phyloP scores from a whole-genome alignment of 2,329 filamentous ascomycete genomes.

The Diaporthe velutina region DNA sequence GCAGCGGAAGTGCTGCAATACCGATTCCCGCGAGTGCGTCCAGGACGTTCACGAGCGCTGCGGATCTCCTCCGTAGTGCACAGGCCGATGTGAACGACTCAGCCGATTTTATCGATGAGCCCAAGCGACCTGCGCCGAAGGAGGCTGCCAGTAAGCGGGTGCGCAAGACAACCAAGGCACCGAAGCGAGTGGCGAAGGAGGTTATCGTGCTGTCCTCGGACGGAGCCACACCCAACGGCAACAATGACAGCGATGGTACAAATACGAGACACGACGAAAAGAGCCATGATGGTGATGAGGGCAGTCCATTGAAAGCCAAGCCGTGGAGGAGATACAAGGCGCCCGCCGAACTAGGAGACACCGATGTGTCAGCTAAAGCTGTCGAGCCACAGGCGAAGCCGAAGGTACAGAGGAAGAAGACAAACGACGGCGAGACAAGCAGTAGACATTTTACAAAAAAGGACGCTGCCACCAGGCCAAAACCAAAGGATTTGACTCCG shows the following conservation, averaged over 20 bases:
- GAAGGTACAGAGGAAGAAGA: constrained; percentile 44
- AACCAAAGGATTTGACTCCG: constrained; percentile 42
- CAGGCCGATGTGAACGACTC: constrained; percentile 41
- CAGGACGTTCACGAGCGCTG: constrained; percentile 57
- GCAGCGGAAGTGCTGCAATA: constrained; percentile 53
- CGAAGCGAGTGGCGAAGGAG: constrained; percentile 35
- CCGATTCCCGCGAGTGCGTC: constrained; percentile 53
- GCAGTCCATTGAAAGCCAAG: constrained; percentile 45
- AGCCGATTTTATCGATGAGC: constrained; percentile 32
- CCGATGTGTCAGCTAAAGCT: not conserved
- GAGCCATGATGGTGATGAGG: constrained; percentile 26
- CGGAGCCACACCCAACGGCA: constrained; percentile 21
- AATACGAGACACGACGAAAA: constrained; percentile 35
- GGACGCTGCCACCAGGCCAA: constrained; percentile 40
- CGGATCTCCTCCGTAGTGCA: constrained; percentile 52
- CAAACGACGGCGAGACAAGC: constrained; percentile 44
- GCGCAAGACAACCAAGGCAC: constrained; percentile 28
- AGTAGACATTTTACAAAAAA: constrained; percentile 50
- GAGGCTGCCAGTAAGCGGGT: constrained; percentile 1
- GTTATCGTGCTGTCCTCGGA: constrained; percentile 39
- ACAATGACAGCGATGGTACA: constrained; percentile 8
- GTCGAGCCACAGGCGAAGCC: constrained; percentile 45
- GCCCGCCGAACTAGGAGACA: not conserved
- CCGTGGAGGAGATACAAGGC: constrained; percentile 54
- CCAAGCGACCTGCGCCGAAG: not conserved